Conservation (phyloP, 2,329 filamentous ascomycete species). For the Xylariaceae sp. region DNA sequence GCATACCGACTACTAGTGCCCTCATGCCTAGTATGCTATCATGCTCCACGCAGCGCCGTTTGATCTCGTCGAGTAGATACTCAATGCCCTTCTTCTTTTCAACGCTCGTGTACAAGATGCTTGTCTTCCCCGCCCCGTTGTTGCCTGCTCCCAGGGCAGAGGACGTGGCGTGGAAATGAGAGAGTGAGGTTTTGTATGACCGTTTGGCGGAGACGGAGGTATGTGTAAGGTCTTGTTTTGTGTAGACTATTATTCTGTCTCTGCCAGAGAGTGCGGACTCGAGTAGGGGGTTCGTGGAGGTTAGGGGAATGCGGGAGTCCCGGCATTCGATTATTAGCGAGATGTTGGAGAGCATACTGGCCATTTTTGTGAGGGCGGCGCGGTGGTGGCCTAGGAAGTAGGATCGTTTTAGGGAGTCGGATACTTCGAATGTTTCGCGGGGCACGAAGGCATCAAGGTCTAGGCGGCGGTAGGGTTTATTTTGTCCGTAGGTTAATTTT, state of each 20-base stretch:
- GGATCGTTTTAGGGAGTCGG: conserved; percentile 73
- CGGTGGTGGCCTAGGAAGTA: conserved; percentile 95
- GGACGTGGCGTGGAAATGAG: background rate
- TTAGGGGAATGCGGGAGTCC: conserved; percentile 85
- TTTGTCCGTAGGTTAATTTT: too few species aligned
- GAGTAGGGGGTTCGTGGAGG: conserved; percentile 85
- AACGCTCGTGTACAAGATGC: conserved; percentile 44
- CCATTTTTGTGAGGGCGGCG: conserved; percentile 77
- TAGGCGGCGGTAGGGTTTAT: too few species aligned
- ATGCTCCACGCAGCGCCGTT: conserved; percentile 42
- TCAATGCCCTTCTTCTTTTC: conserved; percentile 31
- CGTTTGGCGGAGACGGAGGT: background rate
- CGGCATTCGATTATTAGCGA: conserved; percentile 91
- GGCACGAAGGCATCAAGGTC: conserved; percentile 61
- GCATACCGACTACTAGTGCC: conserved; percentile 91
- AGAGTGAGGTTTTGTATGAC: background rate
- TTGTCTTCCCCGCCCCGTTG: conserved; percentile 3
- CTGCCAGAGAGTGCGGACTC: conserved; percentile 71
- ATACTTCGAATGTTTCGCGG: conserved; percentile 66
- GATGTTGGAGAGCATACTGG: conserved; percentile 71
- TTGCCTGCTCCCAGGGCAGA: background rate
- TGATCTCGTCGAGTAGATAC: conserved; percentile 45
- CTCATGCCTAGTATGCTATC: conserved; percentile 75
- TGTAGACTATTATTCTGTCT: conserved; percentile 81
- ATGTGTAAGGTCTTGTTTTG: conserved; percentile 68